These are phyloP conservation scores for Circinella minor DNA, from an alignment of 371 early-diverging fungal species.

Conservation along the genomic window DNA sequence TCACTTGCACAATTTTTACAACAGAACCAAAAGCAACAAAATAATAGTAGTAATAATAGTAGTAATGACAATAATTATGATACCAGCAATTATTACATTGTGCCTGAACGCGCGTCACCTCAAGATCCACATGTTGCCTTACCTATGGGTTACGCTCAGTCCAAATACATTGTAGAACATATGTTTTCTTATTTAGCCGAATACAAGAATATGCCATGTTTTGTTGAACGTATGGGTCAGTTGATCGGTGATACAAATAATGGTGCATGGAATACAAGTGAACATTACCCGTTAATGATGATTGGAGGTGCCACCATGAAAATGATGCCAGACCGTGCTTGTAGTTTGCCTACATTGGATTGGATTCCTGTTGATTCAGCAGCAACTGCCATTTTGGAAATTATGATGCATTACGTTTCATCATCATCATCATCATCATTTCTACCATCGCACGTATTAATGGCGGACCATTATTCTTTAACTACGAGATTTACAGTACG, in stretches of 20 bases:
- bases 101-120: constrained; percentile 30
- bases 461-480: too few relatives aligned
- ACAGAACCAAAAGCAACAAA: not conserved
- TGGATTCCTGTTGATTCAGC: constrained; percentile 42
- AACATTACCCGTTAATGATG: constrained; percentile 48
- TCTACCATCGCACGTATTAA: not conserved
- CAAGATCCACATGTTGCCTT: constrained; percentile 34
- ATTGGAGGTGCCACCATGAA: constrained; percentile 32
- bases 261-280: constrained; percentile 49
- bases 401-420: constrained; percentile 27
- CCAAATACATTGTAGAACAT: constrained; percentile 49
- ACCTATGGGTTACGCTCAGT: constrained; percentile 51
- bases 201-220: constrained; percentile 38
- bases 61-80: too few relatives aligned
- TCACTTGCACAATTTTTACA: constrained; percentile 9
- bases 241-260: constrained; percentile 39
- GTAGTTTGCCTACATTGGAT: constrained; percentile 24
- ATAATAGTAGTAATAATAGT: too few relatives aligned
- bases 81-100: constrained; percentile 1
- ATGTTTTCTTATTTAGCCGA: constrained; percentile 33
- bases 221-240: constrained; percentile 48
- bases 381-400: constrained; percentile 33
- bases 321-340: constrained; percentile 17
- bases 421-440: constrained; percentile 10
- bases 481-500: too few relatives aligned